A percentile compares a stretch with the other conserved stretches of the same genome.
Evolutionary conservation across 345 rosid genomes (phyloP).

Genomic region (Linum tenue): DNA sequence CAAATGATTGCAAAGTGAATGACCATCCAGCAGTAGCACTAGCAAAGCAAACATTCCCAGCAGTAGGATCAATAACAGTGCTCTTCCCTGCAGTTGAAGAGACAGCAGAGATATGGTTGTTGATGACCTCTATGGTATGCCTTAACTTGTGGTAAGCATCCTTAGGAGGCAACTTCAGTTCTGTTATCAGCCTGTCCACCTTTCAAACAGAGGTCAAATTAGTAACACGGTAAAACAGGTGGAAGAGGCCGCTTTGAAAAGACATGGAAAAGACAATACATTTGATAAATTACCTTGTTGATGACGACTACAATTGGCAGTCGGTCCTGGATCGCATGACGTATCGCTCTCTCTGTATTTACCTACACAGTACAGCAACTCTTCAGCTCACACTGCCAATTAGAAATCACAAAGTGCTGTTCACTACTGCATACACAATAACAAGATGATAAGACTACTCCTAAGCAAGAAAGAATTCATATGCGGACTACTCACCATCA

Average conservation of each 20-base stretch:
- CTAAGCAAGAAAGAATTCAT: background rate
- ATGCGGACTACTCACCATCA: conserved; percentile 28
- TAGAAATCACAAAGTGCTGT: background rate
- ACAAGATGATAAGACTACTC: background rate
- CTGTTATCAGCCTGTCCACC: conserved; percentile 97
- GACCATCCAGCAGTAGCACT: conserved; percentile 95
- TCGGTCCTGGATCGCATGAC: conserved; percentile 90
- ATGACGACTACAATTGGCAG: conserved; percentile 92
- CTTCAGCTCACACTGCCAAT: conserved; percentile 1
- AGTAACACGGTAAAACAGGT: conserved; percentile 8
- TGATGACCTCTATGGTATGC: conserved; percentile 87
- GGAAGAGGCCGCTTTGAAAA: background rate
- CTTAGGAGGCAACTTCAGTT: conserved; percentile 91
- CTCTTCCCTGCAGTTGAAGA: conserved; percentile 90
- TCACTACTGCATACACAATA: background rate
- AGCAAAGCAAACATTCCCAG: conserved; percentile 96
- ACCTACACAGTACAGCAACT: conserved; percentile 36
- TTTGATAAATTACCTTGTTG: conserved; percentile 49
- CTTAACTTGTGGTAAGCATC: conserved; percentile 97
- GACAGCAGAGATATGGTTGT: conserved; percentile 76
- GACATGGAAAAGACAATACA: conserved; percentile 3
- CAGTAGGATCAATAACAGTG: conserved; percentile 72
- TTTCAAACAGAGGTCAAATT: conserved; percentile 17
- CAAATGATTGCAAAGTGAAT: conserved; percentile 94
- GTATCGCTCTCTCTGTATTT: conserved; percentile 95